Evolutionary conservation across 2,329 filamentous ascomycete genomes (phyloP), one percentile per base, ranked within the genome.

Genomic region (Madurella fahalii): DNA sequence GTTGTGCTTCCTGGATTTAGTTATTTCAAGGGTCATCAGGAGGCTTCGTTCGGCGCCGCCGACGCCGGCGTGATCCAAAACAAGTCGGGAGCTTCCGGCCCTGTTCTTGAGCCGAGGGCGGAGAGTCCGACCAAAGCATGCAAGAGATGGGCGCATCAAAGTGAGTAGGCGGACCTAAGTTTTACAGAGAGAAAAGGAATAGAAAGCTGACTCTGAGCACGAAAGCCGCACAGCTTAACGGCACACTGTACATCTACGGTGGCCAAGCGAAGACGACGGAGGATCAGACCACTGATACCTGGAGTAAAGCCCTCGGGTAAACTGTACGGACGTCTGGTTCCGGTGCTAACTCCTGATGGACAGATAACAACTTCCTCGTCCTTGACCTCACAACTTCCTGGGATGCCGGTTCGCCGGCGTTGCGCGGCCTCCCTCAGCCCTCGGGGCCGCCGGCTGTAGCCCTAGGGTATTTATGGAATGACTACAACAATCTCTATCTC

Each of bases 401-500:
- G 86, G 77, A 85, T 59, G 82, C 83, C 42, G 77, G 74, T 18
- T 81, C 80, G 0, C 87, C 88, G 9, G 73, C 81, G 2, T 64
- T 90, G 13, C 80, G 73, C 67, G 9, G 56, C 16, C 50, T 60
- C 7, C 37, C 57, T 16, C 64, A 62, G 16, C 86, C 86, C 1
- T 82, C 80, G 9, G 88, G 87, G 0, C 87, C 87, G 1, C 88
- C 88, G 1, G 78, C 84, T 4, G 81, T 92, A 12, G 81, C 87
- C 0, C 79, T 87, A 43, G 88, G 87, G n/a, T 86, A 85, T 60
- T 76, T 92, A 1, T 92, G 88, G 87, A 82, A 85, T 64, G 87
- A 87, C 44, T 83, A 83, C 64, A 76, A 84, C 51, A 83, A 82
- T 12, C 73, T 92, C 0, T 91, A 80, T 65, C 77, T 91, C 4